phyloP scores from a whole-genome alignment of 805 yeast species.

The Metschnikowia lunata region DNA sequence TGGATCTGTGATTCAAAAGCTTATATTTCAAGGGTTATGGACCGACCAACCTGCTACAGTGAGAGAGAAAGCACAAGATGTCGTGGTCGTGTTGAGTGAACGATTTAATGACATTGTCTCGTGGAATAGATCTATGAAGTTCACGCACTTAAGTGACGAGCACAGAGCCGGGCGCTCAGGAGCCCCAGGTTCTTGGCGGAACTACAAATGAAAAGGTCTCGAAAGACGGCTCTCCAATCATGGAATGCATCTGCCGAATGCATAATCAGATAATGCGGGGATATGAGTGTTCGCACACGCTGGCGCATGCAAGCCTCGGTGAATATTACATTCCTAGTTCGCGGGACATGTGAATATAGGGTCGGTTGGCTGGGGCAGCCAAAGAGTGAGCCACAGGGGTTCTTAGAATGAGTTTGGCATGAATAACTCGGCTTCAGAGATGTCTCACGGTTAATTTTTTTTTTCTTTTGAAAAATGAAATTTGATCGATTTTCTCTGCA shows the following conservation, averaged over 20 bases:
- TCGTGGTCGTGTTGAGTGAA: constrained; percentile 9
- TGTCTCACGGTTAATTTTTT: too few species aligned
- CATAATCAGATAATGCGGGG: constrained; percentile 1
- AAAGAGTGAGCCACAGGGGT: background rate
- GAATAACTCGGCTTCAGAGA: too few species aligned
- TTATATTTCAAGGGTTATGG: constrained; percentile 15
- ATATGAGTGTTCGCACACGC: background rate
- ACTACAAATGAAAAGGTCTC: constrained; percentile 2
- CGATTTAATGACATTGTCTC: constrained; percentile 12
- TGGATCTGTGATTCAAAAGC: constrained; percentile 12
- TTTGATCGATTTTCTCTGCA: too few species aligned
- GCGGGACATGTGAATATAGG: constrained; percentile 7
- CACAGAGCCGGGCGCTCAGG: constrained; percentile 5
- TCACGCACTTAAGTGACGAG: constrained; percentile 7
- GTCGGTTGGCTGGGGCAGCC: constrained; percentile 1
- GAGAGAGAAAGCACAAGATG: constrained; percentile 9
- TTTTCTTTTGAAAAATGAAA: too few species aligned
- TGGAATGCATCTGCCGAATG: too few species aligned
- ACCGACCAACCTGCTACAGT: constrained; percentile 12
- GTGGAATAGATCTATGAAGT: constrained; percentile 14
- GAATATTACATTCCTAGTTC: background rate
- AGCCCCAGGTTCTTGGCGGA: constrained; percentile 18
- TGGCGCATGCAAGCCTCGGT: constrained; percentile 4
- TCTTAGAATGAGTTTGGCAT: too few species aligned
- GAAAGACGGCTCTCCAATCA: background rate